Percentiles rank a stretch among this genome's conserved stretches.
Evolutionary conservation across 176 grass and related monocot species (phyloP).

Genomic region (Coix lacrymajobi): DNA sequence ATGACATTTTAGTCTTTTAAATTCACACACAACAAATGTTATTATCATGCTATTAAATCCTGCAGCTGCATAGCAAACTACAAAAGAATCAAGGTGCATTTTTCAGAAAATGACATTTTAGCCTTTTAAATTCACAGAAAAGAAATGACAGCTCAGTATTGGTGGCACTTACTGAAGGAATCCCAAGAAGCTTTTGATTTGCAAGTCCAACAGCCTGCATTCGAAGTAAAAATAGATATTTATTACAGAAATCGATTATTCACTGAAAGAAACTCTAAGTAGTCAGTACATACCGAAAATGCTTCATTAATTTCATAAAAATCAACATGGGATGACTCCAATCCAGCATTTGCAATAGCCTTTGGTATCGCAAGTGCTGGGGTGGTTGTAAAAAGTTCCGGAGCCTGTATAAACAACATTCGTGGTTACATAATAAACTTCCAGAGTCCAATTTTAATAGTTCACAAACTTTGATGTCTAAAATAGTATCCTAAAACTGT

Average conservation of each 20-base stretch:
- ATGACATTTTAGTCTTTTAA: neutral
- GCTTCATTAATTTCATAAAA: conserved; percentile 99
- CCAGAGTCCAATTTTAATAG: neutral
- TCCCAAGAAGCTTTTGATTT: conserved; percentile 95
- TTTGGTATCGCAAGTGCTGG: conserved; percentile 94
- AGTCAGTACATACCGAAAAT: conserved; percentile 54
- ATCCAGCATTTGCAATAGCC: conserved; percentile 61
- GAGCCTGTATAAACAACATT: conserved; percentile 51
- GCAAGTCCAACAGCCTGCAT: conserved; percentile 81
- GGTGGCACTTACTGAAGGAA: conserved; percentile 67
- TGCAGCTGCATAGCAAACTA: neutral
- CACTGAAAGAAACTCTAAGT: neutral
- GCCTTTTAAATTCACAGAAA: neutral
- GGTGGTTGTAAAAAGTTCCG: conserved; percentile 85
- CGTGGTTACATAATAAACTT: neutral
- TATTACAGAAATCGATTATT: neutral
- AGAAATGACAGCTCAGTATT: neutral
- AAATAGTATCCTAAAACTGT: neutral
- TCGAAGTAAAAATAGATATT: conserved; percentile 16
- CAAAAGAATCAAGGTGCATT: neutral
- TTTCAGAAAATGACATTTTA: neutral
- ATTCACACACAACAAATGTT: neutral
- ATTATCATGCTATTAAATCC: neutral
- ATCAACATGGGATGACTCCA: conserved; percentile 77
- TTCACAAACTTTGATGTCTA: neutral